These are phyloP conservation scores for Trichosporon faecale DNA, from an alignment of 1,284 basidiomycete genomes.

Conservation along the genomic window DNA sequence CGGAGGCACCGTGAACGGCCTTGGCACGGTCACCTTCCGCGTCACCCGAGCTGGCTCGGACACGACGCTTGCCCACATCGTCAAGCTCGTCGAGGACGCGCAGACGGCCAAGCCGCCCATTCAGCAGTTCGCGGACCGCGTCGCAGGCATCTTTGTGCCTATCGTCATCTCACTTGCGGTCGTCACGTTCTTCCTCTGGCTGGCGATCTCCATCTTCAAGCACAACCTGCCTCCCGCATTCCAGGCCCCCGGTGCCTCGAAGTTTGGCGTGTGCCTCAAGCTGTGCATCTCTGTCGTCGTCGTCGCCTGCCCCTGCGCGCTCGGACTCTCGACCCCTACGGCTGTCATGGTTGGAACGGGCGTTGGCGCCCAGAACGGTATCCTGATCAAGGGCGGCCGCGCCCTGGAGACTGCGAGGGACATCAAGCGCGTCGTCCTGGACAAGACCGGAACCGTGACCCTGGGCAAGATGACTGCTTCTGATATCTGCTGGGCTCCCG, in stretches of 20 bases:
- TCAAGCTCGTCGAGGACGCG: slow-evolving; percentile 93
- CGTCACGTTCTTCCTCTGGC: slow-evolving; percentile 82
- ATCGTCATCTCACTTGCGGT: slow-evolving; percentile 77
- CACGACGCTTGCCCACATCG: slow-evolving; percentile 93
- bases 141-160: slow-evolving; percentile 95
- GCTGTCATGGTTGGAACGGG: slow-evolving; percentile 99
- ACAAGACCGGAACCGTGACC: slow-evolving; percentile 98
- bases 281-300: slow-evolving; percentile 98
- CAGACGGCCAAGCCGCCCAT: slow-evolving; percentile 98
- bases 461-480: slow-evolving; percentile 75
- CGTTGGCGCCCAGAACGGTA: slow-evolving; percentile 93
- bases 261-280: slow-evolving; percentile 89
- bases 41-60: slow-evolving; percentile 95
- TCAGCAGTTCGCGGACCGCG: slow-evolving; percentile 90
- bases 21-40: slow-evolving; percentile 92
- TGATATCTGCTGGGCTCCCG: slow-evolving; percentile 70
- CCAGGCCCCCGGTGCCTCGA: slow-evolving; percentile 73
- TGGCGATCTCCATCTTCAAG: slow-evolving; percentile 67
- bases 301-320: slow-evolving; percentile 96
- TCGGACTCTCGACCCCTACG: slow-evolving; percentile 93
- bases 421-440: slow-evolving; percentile 78
- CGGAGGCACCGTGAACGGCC: slow-evolving; percentile 93
- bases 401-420: slow-evolving; percentile 86
- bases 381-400: slow-evolving; percentile 94
- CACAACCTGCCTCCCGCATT: slow-evolving; percentile 76